Conservation (phyloP, 305 asterid species). For the Nicotiana rustica region DNA sequence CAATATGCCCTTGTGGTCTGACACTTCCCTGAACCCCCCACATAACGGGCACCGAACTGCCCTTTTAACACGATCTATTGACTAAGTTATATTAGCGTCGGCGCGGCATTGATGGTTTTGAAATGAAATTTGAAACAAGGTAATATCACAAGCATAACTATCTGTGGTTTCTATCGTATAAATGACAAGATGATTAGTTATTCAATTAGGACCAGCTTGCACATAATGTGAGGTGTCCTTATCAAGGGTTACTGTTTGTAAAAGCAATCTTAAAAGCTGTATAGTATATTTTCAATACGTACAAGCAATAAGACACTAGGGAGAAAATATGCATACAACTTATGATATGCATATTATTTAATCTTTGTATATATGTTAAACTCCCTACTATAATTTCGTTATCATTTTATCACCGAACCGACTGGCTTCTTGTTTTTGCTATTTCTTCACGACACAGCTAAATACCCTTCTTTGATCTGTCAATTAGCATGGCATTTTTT, state of each 20-base stretch:
- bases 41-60: too few species aligned
- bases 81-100: not conserved
- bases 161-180: too few species aligned
- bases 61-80: not conserved
- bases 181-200: not conserved
- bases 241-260: not conserved
- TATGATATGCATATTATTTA: not conserved
- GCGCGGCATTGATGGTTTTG: constrained; percentile 2
- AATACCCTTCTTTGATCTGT: not conserved
- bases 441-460: not conserved
- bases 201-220: constrained; percentile 12
- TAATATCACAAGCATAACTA: not conserved
- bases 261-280: not conserved
- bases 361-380: not conserved
- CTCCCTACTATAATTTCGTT: not conserved
- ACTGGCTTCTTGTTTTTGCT: not conserved
- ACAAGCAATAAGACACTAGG: not conserved
- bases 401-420: not conserved
- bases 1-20: too few species aligned
- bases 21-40: too few species aligned
- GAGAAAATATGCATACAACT: not conserved
- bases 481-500: too few species aligned
- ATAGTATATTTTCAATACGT: not conserved
- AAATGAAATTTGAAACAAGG: not conserved
- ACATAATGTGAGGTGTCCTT: constrained; percentile 12